These are phyloP conservation scores for Ascochyta fabae DNA, from an alignment of 2,329 filamentous ascomycete genomes.

Conservation along the genomic window DNA sequence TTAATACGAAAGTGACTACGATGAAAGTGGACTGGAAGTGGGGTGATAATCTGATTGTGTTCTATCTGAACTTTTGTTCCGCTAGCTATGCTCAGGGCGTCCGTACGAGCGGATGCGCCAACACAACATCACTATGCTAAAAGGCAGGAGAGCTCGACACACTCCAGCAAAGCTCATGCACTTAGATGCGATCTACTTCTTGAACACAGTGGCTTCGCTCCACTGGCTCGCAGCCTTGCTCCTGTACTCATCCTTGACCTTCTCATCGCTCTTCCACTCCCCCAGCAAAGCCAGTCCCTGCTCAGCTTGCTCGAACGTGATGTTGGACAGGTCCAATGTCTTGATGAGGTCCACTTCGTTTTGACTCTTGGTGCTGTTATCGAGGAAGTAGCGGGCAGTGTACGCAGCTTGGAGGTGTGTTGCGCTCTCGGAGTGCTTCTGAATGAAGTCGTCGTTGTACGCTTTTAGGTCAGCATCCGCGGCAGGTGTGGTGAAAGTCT, in stretches of 20 bases:
- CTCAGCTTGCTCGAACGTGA: constrained; percentile 63
- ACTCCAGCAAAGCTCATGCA: constrained; percentile 1
- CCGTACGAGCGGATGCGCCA: not conserved
- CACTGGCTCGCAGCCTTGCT: constrained; percentile 49
- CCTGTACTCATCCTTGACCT: constrained; percentile 58
- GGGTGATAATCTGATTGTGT: not conserved
- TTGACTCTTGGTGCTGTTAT: constrained; percentile 61
- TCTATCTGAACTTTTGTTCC: not conserved
- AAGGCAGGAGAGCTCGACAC: not conserved
- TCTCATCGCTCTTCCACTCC: constrained; percentile 58
- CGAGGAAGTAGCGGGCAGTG: constrained; percentile 64
- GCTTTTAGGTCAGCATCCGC: constrained; percentile 64
- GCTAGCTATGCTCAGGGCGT: not conserved
- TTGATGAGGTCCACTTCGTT: constrained; percentile 68
- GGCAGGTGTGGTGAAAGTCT: constrained; percentile 68
- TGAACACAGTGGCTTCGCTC: constrained; percentile 48
- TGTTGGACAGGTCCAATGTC: constrained; percentile 60
- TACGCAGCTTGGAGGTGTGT: constrained; percentile 69
- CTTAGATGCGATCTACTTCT: constrained; percentile 20
- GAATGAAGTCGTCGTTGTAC: constrained; percentile 71
- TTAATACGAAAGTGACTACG: no score
- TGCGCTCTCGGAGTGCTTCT: constrained; percentile 67
- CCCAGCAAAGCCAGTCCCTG: constrained; percentile 59
- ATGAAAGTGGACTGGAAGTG: not conserved
- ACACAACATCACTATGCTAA: not conserved